A percentile compares a stretch with the other conserved stretches of the same genome.
These are phyloP conservation scores for Leishmania aethiopica DNA, from an alignment of 208 protist species.

Conservation along the genomic window DNA sequence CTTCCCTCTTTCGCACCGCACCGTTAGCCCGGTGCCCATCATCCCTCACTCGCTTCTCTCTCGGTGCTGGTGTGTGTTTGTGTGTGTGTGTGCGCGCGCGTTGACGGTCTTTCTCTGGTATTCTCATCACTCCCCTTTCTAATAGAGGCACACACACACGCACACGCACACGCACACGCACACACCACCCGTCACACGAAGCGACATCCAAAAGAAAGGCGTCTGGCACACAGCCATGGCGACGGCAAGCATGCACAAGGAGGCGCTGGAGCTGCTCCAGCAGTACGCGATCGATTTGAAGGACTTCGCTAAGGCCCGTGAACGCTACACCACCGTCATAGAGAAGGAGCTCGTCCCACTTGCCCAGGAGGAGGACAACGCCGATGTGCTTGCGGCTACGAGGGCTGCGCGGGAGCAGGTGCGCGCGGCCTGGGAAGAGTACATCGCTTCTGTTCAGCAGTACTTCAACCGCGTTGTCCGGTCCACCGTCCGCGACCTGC, in stretches of 20 bases:
- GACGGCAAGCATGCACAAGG: slow-evolving; percentile 45
- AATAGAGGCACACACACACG: neutral
- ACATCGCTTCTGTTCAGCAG: slow-evolving; percentile 45
- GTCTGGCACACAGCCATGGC: slow-evolving; percentile 37
- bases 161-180: neutral
- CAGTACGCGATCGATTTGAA: slow-evolving; percentile 72
- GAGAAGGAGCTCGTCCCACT: slow-evolving; percentile 36
- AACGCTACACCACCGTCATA: slow-evolving; percentile 58
- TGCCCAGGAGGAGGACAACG: slow-evolving; percentile 33
- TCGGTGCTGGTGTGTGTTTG: neutral
- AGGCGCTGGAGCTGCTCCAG: slow-evolving; percentile 66
- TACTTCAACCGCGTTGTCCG: slow-evolving; percentile 43
- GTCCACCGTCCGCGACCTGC: slow-evolving; percentile 31
- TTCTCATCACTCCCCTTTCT: neutral
- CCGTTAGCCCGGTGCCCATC: neutral
- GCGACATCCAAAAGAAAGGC: neutral
- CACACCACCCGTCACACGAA: neutral
- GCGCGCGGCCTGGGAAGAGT: slow-evolving; percentile 56
- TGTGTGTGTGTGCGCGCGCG: neutral
- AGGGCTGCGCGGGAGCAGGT: slow-evolving; percentile 37
- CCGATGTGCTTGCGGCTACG: slow-evolving; percentile 38
- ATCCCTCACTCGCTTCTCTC: neutral
- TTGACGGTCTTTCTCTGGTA: neutral
- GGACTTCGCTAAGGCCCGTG: slow-evolving; percentile 69
- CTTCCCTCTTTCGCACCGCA: neutral